Base-by-base conservation (phyloP, 192 early-diverging fungal genomes). In the Helicostylum pulchrum region DNA sequence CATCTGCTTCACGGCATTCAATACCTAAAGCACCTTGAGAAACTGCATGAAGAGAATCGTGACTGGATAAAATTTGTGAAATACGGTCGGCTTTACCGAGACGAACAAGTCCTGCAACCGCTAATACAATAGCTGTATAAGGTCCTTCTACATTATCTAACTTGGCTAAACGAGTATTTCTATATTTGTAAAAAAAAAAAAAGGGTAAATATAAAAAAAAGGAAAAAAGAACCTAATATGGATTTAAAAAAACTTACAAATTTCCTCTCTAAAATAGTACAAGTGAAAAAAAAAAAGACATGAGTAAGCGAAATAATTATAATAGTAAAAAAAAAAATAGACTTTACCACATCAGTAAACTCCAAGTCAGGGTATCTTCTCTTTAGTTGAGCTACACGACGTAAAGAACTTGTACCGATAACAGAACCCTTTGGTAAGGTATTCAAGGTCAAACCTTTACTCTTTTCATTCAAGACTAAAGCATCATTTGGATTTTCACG, bases 401-500 rank as follows among this genome's bases (percentile, higher is more conserved):
- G 80, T 12, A 96, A 89, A 51, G 89, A 92, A 68, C 92, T 90
- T 0, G 96, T 94, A 42, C 96, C 96, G 26, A 98, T 77, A 2
- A 92, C 84, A 73, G 86, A 85, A 10, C 89, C 93, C 0, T 61
- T 46, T 0, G 91, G 88, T 54, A 98, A 76, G 17, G 85, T 80
- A 14, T 78, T 78, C 19, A 98, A 67, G 7, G 62, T 77, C 12
- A 53, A 47, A 17, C 47, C 74, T 9, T 70, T 46, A 11, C 20
- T 43, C 47, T 76, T 73, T 20, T 61, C 68, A 20, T 66, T 65
- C 3, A 68, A 54, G 36, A 95, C 84, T 17, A 98, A 77, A 19
- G 88, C 92, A 79, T 98, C 96, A 43, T 92, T 75, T 1, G 95
- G 92, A 73, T 98, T 90, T 62, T 92, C 94, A n/a, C 96, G 78